Conservation (phyloP, 345 rosid genomes). For the Citrus maxima region DNA sequence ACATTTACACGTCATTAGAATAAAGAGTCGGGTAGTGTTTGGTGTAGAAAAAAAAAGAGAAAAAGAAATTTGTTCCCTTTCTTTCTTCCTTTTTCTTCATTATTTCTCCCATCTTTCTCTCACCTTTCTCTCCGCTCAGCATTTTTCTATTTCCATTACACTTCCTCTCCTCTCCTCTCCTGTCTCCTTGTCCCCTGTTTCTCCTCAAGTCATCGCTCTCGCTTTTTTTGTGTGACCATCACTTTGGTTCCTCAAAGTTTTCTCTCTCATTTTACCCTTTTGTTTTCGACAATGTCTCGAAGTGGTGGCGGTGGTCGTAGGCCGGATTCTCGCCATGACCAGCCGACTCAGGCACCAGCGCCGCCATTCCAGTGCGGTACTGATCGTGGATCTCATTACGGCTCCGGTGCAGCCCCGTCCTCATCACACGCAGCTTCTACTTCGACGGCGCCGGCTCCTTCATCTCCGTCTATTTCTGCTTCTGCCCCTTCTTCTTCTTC, state of each 20-base stretch:
- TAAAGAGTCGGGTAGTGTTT: not conserved
- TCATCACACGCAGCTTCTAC: not conserved
- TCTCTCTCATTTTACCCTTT: too few species aligned
- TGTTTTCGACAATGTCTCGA: conserved; percentile 5
- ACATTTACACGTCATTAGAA: not conserved
- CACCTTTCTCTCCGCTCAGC: too few species aligned
- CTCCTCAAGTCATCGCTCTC: too few species aligned
- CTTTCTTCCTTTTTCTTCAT: too few species aligned
- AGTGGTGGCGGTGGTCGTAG: conserved; percentile 15
- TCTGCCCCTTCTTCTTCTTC: not conserved
- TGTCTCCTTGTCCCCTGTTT: too few species aligned
- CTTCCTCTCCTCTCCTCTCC: too few species aligned
- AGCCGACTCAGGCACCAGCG: conserved; percentile 3
- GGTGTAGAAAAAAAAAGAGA: too few species aligned
- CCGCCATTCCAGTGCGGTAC: not conserved
- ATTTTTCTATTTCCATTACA: not conserved
- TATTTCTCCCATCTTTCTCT: too few species aligned
- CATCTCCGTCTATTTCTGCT: not conserved
- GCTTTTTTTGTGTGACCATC: too few species aligned
- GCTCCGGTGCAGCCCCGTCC: not conserved
- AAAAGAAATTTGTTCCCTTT: too few species aligned
- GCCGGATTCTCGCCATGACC: conserved; percentile 8
- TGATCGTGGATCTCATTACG: not conserved
- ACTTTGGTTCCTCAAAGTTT: too few species aligned
- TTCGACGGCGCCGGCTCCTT: not conserved